Conservation (phyloP, 495 filamentous ascomycete species). For the Neurospora sp. region DNA sequence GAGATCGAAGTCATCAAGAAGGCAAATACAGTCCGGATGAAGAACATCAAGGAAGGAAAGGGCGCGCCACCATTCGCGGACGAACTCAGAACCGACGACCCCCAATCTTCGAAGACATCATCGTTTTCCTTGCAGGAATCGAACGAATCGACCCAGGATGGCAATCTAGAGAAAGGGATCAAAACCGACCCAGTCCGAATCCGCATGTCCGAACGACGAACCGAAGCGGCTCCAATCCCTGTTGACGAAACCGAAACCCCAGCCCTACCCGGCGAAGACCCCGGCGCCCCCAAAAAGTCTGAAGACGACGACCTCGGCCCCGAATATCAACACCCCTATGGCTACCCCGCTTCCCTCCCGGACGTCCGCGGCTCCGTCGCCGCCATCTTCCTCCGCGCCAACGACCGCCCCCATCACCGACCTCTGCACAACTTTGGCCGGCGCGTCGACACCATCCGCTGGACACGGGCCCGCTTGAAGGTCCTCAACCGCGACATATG, state of each 20-base stretch:
- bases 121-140: background rate
- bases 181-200: background rate
- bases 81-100: slow-evolving; percentile 12
- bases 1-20: slow-evolving; percentile 55
- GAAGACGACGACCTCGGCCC: slow-evolving; percentile 3
- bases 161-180: background rate
- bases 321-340: slow-evolving; percentile 29
- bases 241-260: background rate
- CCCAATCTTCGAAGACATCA: slow-evolving; percentile 8
- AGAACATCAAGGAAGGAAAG: slow-evolving; percentile 25
- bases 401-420: slow-evolving; percentile 42
- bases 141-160: background rate
- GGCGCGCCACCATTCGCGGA: slow-evolving; percentile 12
- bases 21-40: slow-evolving; percentile 46
- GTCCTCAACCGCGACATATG: slow-evolving; percentile 63
- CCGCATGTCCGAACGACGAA: background rate
- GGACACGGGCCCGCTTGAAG: slow-evolving; percentile 66
- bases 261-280: slow-evolving; percentile 1
- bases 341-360: slow-evolving; percentile 25
- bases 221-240: background rate
- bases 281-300: slow-evolving; percentile 5
- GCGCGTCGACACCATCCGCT: slow-evolving; percentile 72
- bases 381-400: slow-evolving; percentile 63
- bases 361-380: slow-evolving; percentile 58
- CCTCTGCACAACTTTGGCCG: slow-evolving; percentile 43